Conservation (phyloP, 345 rosid species). For the Populus euphratica region DNA sequence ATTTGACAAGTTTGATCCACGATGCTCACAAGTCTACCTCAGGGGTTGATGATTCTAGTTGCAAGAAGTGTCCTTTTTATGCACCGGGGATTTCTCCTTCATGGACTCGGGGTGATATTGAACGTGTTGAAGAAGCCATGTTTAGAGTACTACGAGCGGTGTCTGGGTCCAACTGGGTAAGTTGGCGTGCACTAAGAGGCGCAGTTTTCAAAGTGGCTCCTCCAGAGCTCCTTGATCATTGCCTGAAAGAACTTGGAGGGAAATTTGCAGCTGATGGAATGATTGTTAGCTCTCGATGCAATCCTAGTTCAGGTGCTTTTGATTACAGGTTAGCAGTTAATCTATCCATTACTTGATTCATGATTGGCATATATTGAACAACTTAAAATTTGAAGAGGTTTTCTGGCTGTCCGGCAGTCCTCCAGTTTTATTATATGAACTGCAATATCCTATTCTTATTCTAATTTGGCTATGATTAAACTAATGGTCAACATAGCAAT, state of each 20-base stretch:
- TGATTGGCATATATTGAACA: not conserved
- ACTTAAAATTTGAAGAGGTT: not conserved
- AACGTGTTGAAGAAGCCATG: conserved; percentile 54
- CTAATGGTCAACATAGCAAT: not conserved
- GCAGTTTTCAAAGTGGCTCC: conserved; percentile 52
- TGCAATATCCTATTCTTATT: not conserved
- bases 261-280: conserved; percentile 41
- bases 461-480: not conserved
- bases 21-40: conserved; percentile 38
- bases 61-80: conserved; percentile 20
- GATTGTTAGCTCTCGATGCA: conserved; percentile 39
- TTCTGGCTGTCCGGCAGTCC: not conserved
- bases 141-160: conserved; percentile 57
- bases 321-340: conserved; percentile 53
- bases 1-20: conserved; percentile 42
- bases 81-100: conserved; percentile 20
- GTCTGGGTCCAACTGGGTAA: conserved; percentile 62
- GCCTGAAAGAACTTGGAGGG: conserved; percentile 52
- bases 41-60: conserved; percentile 23
- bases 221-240: conserved; percentile 52
- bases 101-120: conserved; percentile 46
- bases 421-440: not conserved
- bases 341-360: not conserved
- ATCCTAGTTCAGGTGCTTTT: conserved; percentile 44
- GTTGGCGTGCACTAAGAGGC: conserved; percentile 54